Percentiles rank a stretch among this genome's conserved stretches.
Evolutionary conservation across 129 eudicot species (phyloP).

Genomic region (Pseudognaphalium luteoalbum): DNA sequence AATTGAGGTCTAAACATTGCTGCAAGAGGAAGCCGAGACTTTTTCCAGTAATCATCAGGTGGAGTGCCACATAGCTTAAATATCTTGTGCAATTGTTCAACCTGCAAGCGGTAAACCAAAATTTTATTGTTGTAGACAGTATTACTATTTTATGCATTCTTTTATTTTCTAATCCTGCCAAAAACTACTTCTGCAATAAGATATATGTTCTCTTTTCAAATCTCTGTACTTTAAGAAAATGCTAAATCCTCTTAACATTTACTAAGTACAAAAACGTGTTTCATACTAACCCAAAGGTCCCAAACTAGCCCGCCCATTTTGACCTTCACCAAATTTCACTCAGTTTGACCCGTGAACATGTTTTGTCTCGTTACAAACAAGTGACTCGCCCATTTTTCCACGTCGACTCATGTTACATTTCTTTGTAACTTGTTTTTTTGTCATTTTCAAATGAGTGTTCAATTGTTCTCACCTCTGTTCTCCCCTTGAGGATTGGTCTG

Average conservation of each 20-base stretch:
- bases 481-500: conserved; percentile 72
- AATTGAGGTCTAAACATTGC: conserved; percentile 71
- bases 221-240: no score
- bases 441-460: neutral
- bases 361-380: neutral
- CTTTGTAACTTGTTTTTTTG: neutral
- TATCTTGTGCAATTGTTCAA: conserved; percentile 83
- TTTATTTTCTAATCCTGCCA: no score
- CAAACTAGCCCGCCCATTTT: no score
- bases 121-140: no score
- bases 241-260: no score
- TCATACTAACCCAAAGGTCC: no score
- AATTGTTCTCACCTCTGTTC: conserved; percentile 65
- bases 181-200: no score
- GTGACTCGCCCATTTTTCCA: neutral
- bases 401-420: neutral
- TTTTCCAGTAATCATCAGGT: conserved; percentile 71
- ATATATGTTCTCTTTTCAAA: no score
- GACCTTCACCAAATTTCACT: no score
- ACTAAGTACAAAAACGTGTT: no score
- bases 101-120: conserved; percentile 35
- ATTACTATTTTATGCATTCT: no score
- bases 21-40: conserved; percentile 67
- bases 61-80: conserved; percentile 87
- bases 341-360: neutral